Evolutionary conservation across 345 rosid species (phyloP).

Genomic region (Microcos paniculata): DNA sequence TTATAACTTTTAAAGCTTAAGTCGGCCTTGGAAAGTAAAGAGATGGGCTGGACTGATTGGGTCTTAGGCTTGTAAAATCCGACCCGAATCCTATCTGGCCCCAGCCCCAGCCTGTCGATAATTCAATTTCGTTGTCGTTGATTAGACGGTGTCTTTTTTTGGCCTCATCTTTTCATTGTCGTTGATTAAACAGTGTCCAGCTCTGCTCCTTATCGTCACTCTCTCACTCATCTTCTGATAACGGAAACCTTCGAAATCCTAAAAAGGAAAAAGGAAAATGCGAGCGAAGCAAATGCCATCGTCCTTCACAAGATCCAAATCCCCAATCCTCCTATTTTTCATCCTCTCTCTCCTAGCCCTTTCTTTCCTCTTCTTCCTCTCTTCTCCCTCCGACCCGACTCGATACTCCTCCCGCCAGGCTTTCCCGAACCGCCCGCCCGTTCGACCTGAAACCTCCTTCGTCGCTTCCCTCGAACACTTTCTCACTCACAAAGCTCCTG

Average conservation of each 20-base stretch:
- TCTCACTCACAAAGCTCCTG: constrained; percentile 33
- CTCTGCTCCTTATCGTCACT: background rate
- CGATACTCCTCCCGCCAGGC: constrained; percentile 12
- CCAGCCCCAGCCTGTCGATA: too few relatives aligned
- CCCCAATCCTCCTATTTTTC: constrained; percentile 35
- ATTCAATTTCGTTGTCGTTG: too few relatives aligned
- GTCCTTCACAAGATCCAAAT: constrained; percentile 38
- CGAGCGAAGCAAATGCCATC: constrained; percentile 32
- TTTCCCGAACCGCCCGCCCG: background rate
- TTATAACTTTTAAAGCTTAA: too few relatives aligned
- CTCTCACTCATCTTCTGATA: background rate
- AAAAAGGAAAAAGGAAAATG: constrained; percentile 21
- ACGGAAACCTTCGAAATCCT: background rate
- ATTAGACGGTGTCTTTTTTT: too few relatives aligned
- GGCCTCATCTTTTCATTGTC: too few relatives aligned
- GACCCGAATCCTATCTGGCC: too few relatives aligned
- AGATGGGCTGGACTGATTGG: too few relatives aligned
- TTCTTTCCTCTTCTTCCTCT: constrained; percentile 26
- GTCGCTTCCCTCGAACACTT: constrained; percentile 68
- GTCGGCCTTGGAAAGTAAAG: too few relatives aligned
- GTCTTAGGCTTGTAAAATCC: too few relatives aligned
- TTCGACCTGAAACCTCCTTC: constrained; percentile 60
- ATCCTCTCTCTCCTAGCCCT: constrained; percentile 32
- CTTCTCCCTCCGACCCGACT: constrained; percentile 19
- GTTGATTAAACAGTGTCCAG: too few relatives aligned